These are phyloP conservation scores for Chrysanthemum makinoi DNA, from an alignment of 129 eudicot genomes.

Conservation along the genomic window DNA sequence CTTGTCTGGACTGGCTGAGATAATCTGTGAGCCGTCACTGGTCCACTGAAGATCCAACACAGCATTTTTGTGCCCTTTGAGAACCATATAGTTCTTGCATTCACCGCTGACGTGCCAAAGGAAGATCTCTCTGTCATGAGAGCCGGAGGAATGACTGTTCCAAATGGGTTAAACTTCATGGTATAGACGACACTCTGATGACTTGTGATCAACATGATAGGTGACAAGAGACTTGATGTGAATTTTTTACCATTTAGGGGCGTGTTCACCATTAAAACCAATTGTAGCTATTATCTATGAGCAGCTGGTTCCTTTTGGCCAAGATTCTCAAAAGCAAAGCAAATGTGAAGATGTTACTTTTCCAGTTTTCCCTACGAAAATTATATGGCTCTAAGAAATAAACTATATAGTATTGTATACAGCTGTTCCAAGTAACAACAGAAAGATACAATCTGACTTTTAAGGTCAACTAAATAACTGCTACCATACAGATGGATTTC, in stretches of 20 bases:
- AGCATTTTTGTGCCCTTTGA: constrained; percentile 88
- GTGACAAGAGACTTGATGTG: constrained; percentile 78
- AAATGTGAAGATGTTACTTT: no score
- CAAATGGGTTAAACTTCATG: constrained; percentile 78
- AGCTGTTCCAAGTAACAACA: no score
- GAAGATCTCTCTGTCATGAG: constrained; percentile 86
- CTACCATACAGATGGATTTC: no score
- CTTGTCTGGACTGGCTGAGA: constrained; percentile 85
- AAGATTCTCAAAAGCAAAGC: no score
- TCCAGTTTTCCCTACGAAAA: no score
- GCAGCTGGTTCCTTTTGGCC: no score
- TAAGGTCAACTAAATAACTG: no score
- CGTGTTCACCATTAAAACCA: not conserved
- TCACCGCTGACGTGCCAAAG: constrained; percentile 83
- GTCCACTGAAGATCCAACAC: constrained; percentile 85
- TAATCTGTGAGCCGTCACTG: constrained; percentile 71
- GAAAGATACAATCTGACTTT: no score
- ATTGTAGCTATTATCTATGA: no score
- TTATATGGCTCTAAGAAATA: no score
- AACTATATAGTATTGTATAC: no score
- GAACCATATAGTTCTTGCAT: constrained; percentile 87
- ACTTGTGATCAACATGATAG: constrained; percentile 83
- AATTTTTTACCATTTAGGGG: constrained; percentile 57
- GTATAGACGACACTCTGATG: constrained; percentile 86
- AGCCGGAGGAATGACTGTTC: constrained; percentile 77